Conservation (phyloP, 345 rosid species). For the Eucalyptus coolabah region DNA sequence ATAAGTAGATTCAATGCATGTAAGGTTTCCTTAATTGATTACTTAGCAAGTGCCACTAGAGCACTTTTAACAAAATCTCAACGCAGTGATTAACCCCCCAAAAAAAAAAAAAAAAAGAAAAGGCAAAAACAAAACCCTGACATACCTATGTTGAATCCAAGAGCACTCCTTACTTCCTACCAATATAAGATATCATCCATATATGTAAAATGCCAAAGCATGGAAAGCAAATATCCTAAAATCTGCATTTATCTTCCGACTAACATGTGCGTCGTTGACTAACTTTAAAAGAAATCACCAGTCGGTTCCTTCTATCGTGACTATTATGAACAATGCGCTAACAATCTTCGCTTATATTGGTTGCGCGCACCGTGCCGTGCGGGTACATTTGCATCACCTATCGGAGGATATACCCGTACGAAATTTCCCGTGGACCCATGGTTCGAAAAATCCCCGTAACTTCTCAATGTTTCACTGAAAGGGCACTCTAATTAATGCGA, state of each 20-base stretch:
- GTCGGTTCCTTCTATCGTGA: background rate
- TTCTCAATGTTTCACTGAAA: background rate
- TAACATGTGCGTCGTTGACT: background rate
- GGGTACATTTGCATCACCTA: background rate
- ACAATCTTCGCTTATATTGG: background rate
- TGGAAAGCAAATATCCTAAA: background rate
- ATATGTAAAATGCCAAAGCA: background rate
- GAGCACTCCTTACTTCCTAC: background rate
- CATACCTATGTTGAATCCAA: background rate
- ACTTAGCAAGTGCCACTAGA: background rate
- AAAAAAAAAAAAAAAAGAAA: rapidly evolving
- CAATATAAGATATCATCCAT: background rate
- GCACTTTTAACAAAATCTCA: background rate
- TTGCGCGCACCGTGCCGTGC: too few relatives aligned
- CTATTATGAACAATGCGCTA: too few relatives aligned
- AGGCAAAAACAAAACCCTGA: background rate
- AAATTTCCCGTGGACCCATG: too few relatives aligned
- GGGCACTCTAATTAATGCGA: background rate
- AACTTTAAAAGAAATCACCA: background rate
- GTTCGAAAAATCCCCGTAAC: too few relatives aligned
- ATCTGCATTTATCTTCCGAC: background rate
- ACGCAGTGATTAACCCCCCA: background rate
- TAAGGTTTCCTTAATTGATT: background rate
- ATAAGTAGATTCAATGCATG: background rate
- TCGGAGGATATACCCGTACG: background rate